A percentile compares a stretch with the other conserved stretches of the same genome.
These are phyloP conservation scores for Salix exigua DNA, from an alignment of 345 rosid genomes.

Conservation along the genomic window DNA sequence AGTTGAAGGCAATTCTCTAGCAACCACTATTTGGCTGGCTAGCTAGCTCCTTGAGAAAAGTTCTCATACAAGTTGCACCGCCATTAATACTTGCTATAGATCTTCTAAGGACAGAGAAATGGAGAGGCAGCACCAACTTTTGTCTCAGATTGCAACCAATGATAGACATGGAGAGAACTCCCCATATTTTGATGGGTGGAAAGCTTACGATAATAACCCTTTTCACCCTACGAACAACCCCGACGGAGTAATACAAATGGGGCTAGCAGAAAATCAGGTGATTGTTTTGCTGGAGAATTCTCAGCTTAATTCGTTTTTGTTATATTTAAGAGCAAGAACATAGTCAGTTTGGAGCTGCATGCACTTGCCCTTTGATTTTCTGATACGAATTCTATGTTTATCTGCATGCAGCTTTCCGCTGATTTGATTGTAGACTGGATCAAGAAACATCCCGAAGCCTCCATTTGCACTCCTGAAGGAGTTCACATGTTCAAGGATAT, in stretches of 20 bases:
- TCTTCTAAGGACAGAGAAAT: neutral
- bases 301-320: neutral
- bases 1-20: neutral
- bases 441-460: slow-evolving; percentile 54
- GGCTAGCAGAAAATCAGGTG: slow-evolving; percentile 88
- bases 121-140: slow-evolving; percentile 15
- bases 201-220: slow-evolving; percentile 66
- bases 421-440: slow-evolving; percentile 67
- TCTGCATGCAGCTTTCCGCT: slow-evolving; percentile 51
- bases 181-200: slow-evolving; percentile 84
- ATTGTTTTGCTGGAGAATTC: neutral
- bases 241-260: slow-evolving; percentile 79
- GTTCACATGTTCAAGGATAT: slow-evolving; percentile 48
- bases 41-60: neutral
- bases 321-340: neutral
- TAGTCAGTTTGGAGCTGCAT: neutral
- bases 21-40: neutral
- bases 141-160: slow-evolving; percentile 59
- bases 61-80: neutral
- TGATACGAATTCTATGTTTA: neutral
- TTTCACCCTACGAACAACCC: slow-evolving; percentile 55
- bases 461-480: slow-evolving; percentile 73
- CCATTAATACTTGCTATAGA: too few relatives aligned
- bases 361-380: neutral
- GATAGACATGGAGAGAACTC: slow-evolving; percentile 70